A percentile compares a stretch with the other conserved stretches of the same genome.
phyloP scores from a whole-genome alignment of 176 grass and related monocot species.

The Leersia perrieri region DNA sequence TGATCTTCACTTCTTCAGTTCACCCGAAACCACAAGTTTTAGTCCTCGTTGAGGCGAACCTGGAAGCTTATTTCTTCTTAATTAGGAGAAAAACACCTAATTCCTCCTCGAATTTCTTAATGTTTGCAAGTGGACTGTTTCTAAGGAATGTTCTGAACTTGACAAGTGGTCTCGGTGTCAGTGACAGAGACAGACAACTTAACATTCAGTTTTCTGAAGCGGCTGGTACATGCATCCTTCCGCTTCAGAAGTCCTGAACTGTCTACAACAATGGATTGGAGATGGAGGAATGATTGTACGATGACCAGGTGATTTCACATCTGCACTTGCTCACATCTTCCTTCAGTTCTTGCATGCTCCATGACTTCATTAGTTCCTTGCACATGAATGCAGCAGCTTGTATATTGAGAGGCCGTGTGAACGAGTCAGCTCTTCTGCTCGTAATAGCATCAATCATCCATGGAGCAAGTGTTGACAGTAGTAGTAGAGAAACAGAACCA shows the following conservation, averaged over 20 bases:
- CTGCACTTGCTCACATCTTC: neutral
- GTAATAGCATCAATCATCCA: too few species aligned
- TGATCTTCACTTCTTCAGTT: too few species aligned
- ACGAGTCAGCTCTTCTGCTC: neutral
- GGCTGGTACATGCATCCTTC: neutral
- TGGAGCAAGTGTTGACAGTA: neutral
- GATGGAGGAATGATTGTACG: too few species aligned
- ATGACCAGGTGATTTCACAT: neutral
- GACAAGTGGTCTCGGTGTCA: too few species aligned
- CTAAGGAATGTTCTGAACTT: neutral
- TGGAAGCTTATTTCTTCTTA: too few species aligned
- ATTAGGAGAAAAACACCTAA: too few species aligned
- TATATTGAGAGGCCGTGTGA: neutral
- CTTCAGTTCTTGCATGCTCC: neutral
- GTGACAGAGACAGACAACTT: neutral
- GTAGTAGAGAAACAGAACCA: neutral
- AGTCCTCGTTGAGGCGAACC: too few species aligned
- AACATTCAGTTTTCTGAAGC: too few species aligned
- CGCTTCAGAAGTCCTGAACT: neutral
- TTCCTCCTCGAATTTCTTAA: too few species aligned
- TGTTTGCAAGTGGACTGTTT: too few species aligned
- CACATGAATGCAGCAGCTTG: too few species aligned
- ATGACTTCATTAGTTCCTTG: neutral
- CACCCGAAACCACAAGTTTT: too few species aligned
- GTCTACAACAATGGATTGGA: neutral